Evolutionary conservation across 208 protist species (phyloP).

Genomic region (Trypanosoma theileri): DNA sequence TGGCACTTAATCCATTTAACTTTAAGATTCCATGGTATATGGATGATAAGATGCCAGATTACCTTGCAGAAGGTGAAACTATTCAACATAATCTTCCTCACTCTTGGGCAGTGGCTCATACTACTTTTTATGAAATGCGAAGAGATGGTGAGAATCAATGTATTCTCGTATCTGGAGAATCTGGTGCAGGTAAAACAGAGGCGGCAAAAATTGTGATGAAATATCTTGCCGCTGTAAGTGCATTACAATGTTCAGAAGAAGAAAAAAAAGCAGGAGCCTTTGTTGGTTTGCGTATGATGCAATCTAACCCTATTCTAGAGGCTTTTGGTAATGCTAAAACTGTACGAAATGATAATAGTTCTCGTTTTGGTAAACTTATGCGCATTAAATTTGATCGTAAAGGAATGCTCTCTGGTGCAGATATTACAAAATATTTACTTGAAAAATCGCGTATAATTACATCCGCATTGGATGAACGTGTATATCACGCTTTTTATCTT

Average conservation of each 20-base stretch:
- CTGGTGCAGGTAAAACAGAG: slow-evolving; percentile 48
- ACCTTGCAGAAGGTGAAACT: slow-evolving; percentile 33
- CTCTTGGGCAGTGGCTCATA: slow-evolving; percentile 41
- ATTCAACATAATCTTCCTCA: slow-evolving; percentile 42
- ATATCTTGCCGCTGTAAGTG: slow-evolving; percentile 32
- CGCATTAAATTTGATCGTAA: slow-evolving; percentile 58
- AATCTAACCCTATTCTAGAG: slow-evolving; percentile 86
- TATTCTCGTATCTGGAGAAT: slow-evolving; percentile 52
- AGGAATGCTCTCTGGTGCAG: slow-evolving; percentile 47
- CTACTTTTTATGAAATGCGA: slow-evolving; percentile 39
- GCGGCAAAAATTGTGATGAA: slow-evolving; percentile 47
- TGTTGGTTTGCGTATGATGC: slow-evolving; percentile 34
- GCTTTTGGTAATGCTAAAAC: slow-evolving; percentile 93
- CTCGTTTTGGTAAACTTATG: slow-evolving; percentile 87
- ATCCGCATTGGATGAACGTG: slow-evolving; percentile 54
- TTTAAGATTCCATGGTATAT: slow-evolving; percentile 49
- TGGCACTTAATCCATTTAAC: slow-evolving; percentile 54
- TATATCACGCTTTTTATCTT: slow-evolving; percentile 93
- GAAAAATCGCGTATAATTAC: slow-evolving; percentile 76
- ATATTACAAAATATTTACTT: slow-evolving; percentile 63
- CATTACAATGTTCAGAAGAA: slow-evolving; percentile 23
- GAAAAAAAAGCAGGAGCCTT: slow-evolving; percentile 31
- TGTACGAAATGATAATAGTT: slow-evolving; percentile 85
- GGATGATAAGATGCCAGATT: slow-evolving; percentile 42
- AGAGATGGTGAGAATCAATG: slow-evolving; percentile 33